A percentile compares a stretch with the other conserved stretches of the same genome.
phyloP scores from a whole-genome alignment of 805 yeast genomes.

The Wickerhamomyces subpelliculosus region DNA sequence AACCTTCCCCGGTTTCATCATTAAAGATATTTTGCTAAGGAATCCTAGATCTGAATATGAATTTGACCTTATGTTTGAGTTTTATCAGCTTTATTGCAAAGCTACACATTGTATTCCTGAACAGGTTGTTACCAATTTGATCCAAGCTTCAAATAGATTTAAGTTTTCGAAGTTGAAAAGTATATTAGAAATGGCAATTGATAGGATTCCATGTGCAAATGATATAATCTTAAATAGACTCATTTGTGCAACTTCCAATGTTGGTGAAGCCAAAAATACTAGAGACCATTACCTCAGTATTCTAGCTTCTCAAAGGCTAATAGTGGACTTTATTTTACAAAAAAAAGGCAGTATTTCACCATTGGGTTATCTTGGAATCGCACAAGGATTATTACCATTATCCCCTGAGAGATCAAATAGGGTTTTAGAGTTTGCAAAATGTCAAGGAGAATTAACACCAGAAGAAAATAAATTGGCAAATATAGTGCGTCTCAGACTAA shows the following conservation, averaged over 20 bases:
- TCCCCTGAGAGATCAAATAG: neutral
- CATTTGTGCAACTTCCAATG: neutral
- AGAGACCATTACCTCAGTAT: neutral
- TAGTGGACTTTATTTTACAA: neutral
- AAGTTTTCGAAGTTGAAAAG: too few relatives aligned
- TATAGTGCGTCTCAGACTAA: neutral
- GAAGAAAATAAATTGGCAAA: neutral
- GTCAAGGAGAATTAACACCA: neutral
- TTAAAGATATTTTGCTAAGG: conserved; percentile 31
- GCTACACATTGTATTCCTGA: neutral
- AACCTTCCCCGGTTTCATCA: conserved; percentile 32
- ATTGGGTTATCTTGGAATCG: neutral
- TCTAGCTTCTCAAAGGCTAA: neutral
- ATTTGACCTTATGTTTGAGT: conserved; percentile 5
- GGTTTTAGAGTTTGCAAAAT: neutral
- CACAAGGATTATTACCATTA: neutral
- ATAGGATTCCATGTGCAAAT: too few relatives aligned
- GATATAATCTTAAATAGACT: neutral
- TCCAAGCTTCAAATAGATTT: conserved; percentile 2
- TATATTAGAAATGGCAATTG: too few relatives aligned
- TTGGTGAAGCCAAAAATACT: neutral
- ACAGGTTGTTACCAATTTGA: conserved; percentile 2
- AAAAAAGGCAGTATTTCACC: neutral
- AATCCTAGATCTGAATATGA: conserved; percentile 19
- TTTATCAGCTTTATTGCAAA: conserved; percentile 1